A percentile compares a stretch with the other conserved stretches of the same genome.
Evolutionary conservation across 805 yeast species (phyloP).

Genomic region (Candida khao-thaluensis): DNA sequence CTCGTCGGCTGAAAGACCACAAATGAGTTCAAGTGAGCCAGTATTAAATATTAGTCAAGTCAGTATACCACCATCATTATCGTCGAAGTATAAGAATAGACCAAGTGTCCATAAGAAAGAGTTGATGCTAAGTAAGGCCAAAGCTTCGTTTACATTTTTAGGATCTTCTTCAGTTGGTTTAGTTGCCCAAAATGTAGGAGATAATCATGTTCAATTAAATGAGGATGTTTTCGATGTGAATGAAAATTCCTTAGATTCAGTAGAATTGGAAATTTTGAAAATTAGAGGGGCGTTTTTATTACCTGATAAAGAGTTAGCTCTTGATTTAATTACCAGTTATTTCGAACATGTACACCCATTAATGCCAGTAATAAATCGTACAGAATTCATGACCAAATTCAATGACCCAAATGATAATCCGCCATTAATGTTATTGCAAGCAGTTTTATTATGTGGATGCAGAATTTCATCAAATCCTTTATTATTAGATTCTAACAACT

Average conservation of each 20-base stretch:
- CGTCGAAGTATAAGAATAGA: slow-evolving; percentile 39
- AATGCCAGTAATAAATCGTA: slow-evolving; percentile 65
- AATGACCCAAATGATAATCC: slow-evolving; percentile 59
- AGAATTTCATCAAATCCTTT: slow-evolving; percentile 56
- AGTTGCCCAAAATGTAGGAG: slow-evolving; percentile 46
- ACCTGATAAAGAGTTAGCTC: slow-evolving; percentile 59
- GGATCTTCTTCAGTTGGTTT: slow-evolving; percentile 54
- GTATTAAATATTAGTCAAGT: slow-evolving; percentile 42
- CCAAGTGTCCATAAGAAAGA: slow-evolving; percentile 40
- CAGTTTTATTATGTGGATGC: slow-evolving; percentile 68
- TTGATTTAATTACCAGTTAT: slow-evolving; percentile 58
- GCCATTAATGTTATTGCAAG: slow-evolving; percentile 62
- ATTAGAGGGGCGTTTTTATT: slow-evolving; percentile 68
- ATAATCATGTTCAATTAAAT: slow-evolving; percentile 47
- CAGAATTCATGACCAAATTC: slow-evolving; percentile 56
- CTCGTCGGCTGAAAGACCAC: slow-evolving; percentile 10
- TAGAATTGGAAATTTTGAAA: slow-evolving; percentile 63
- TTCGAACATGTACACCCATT: slow-evolving; percentile 66
- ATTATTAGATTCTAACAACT: slow-evolving; percentile 48
- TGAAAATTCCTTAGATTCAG: slow-evolving; percentile 47
- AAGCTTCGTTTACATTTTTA: slow-evolving; percentile 44
- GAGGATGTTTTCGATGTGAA: slow-evolving; percentile 37
- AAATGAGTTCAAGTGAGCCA: slow-evolving; percentile 29
- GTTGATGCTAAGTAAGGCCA: slow-evolving; percentile 24
- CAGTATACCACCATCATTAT: slow-evolving; percentile 43